Conservation (phyloP, 306 rosid genomes). For the Lathyrus oleraceus region DNA sequence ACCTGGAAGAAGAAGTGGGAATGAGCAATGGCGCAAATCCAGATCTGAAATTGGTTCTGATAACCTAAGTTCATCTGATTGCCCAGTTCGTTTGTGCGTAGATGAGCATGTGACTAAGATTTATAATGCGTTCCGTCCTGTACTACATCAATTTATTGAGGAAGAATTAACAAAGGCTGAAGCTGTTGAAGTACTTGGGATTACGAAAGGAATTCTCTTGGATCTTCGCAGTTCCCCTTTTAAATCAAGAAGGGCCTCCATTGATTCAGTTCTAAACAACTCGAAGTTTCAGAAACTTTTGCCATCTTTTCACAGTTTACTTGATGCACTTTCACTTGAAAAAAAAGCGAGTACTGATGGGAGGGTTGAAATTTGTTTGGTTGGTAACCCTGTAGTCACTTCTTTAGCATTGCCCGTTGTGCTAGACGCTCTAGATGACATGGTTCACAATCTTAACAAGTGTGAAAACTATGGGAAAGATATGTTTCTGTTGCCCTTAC, state of each 20-base stretch:
- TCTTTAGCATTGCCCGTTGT: constrained; percentile 81
- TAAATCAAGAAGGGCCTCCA: constrained; percentile 60
- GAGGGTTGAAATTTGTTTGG: constrained; percentile 64
- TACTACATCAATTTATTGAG: constrained; percentile 56
- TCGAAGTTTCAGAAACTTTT: constrained; percentile 50
- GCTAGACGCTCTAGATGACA: constrained; percentile 68
- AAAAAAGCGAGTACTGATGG: constrained; percentile 56
- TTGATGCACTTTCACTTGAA: constrained; percentile 61
- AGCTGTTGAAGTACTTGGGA: constrained; percentile 59
- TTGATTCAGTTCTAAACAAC: constrained; percentile 43
- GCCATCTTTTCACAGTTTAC: constrained; percentile 64
- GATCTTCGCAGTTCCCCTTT: constrained; percentile 62
- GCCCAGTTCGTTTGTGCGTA: constrained; percentile 71
- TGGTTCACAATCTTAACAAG: constrained; percentile 53
- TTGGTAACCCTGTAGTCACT: constrained; percentile 61
- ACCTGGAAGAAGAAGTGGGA: constrained; percentile 94
- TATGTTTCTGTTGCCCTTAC: constrained; percentile 61
- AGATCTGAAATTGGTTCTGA: constrained; percentile 75
- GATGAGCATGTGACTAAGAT: constrained; percentile 86
- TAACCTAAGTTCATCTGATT: constrained; percentile 57
- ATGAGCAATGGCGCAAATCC: constrained; percentile 86
- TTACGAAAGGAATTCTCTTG: constrained; percentile 49
- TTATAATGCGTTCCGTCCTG: constrained; percentile 62
- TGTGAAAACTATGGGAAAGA: constrained; percentile 54
- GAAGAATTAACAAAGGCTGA: constrained; percentile 53